Base-by-base conservation (phyloP, 148 eudicot genomes). In the Talinum fruticosum region DNA sequence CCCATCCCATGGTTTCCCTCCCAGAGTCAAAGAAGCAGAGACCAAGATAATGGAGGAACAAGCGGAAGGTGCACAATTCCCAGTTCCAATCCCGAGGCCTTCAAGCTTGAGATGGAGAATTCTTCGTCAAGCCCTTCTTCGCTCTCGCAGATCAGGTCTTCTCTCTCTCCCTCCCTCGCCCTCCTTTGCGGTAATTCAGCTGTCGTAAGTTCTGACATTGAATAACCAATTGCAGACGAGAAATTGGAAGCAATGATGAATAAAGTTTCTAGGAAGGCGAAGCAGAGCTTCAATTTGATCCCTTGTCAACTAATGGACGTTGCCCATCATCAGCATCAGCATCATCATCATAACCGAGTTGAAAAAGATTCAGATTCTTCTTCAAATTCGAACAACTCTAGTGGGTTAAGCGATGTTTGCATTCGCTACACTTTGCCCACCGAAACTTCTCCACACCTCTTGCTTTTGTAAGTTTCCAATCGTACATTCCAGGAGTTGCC, bases 51-150 rank as follows among this genome's bases (percentile, higher is more conserved):
- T 76, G 78, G 81, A 73, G 73, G 71, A 41, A 8, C 47, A 10
- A 3, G 47, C 13, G 12, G 14, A 41, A 41, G 13, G 0, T 0
- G 47, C 47, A 12, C 47, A 68, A 15, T 1, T n/a, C 33, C 23
- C 36, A n/a, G 15, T 24, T n/a, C 34, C 53, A 29, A 1, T 30
- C 38, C 76, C 67, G 0, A 82, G 74, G 15, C 72, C 87, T 57
- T 88, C 97, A 2, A 80, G 81, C 59, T 79, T 93, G 66, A 75
- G 97, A 70, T 93, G 97, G 97, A 78, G 77, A 65, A 87, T 93
- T 37, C 96, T 91, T 67, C 87, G 92, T 18, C 87, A 80, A 21
- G 87, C 93, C n/a, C 87, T 93, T 81, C 87, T 86, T 71, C 86
- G 79, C 45, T 74, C 36, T 41, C 81, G 72, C 26, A 54, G 78